Evolutionary conservation across 164 flowering plant species (phyloP).

Genomic region (Magnolia kwangsiensis): DNA sequence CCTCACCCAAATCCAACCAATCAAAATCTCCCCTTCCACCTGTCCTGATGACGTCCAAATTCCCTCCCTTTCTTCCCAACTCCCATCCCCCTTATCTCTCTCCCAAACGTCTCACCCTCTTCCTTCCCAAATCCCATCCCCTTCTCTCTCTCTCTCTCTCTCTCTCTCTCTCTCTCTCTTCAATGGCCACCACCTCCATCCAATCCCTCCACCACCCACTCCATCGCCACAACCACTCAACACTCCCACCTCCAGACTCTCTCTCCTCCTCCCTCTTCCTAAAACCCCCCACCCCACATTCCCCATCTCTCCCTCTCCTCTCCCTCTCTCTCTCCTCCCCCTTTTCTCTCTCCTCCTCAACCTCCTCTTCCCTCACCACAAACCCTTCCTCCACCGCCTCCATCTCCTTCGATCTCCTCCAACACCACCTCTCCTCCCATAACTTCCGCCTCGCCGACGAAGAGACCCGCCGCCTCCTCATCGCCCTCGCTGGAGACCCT

Average conservation of each 20-base stretch:
- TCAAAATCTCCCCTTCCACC: background rate
- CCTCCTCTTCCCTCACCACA: constrained; percentile 24
- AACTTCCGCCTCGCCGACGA: constrained; percentile 83
- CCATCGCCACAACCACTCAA: constrained; percentile 25
- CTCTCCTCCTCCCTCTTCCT: constrained; percentile 24
- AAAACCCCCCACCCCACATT: constrained; percentile 29
- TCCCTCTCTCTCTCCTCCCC: constrained; percentile 22
- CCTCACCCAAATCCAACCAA: constrained; percentile 13
- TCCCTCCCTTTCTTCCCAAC: background rate
- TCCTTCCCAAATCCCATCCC: background rate
- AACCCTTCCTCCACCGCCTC: constrained; percentile 26
- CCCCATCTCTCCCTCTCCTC: constrained; percentile 17
- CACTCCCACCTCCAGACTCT: constrained; percentile 20
- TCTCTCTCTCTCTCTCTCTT: constrained; percentile 13
- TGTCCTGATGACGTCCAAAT: constrained; percentile 2
- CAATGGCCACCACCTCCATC: constrained; percentile 49
- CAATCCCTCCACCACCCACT: constrained; percentile 39
- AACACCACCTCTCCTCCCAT: constrained; percentile 44
- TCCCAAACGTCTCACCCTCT: background rate
- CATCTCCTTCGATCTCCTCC: constrained; percentile 52
- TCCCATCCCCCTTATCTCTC: background rate
- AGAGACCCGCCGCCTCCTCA: constrained; percentile 86
- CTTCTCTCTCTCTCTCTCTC: constrained; percentile 8
- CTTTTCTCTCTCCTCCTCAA: constrained; percentile 21
- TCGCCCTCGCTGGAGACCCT: constrained; percentile 72